Percentiles rank a stretch among this genome's conserved stretches.
Conservation (phyloP, 2,329 filamentous ascomycete genomes). For the Rhexocercosporidium sp. region DNA sequence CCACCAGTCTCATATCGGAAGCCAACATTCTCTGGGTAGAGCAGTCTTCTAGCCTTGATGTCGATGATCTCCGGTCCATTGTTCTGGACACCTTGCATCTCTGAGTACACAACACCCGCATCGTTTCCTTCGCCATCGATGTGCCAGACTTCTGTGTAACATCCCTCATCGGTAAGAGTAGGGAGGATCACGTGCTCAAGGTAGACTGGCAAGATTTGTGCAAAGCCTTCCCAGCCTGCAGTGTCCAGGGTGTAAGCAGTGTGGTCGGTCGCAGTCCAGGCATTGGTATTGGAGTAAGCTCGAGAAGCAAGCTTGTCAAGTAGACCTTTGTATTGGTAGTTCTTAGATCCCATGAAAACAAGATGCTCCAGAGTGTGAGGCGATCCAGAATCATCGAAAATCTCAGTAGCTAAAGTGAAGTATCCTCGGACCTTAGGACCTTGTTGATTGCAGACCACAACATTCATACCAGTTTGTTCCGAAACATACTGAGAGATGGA, state of each 20-base stretch:
- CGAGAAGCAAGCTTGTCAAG: constrained; percentile 92
- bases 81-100: constrained; percentile 97
- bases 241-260: constrained; percentile 96
- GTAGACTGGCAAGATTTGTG: constrained; percentile 92
- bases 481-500: constrained; percentile 96
- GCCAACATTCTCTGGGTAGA: constrained; percentile 88
- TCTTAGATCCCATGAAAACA: constrained; percentile 89
- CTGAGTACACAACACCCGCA: constrained; percentile 96
- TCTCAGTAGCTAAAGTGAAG: constrained; percentile 95
- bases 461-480: constrained; percentile 89
- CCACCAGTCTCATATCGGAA: constrained; percentile 99
- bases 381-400: constrained; percentile 94
- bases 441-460: constrained; percentile 88
- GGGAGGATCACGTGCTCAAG: constrained; percentile 92
- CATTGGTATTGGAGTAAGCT: constrained; percentile 93
- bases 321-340: constrained; percentile 92
- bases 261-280: constrained; percentile 96
- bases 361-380: constrained; percentile 86
- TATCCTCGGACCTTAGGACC: constrained; percentile 96
- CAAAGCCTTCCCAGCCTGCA: constrained; percentile 96
- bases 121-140: constrained; percentile 93
- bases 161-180: constrained; percentile 89
- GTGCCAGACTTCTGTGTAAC: constrained; percentile 95
- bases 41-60: constrained; percentile 74
- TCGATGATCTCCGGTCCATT: constrained; percentile 86